Percentiles rank a stretch among this genome's conserved stretches.
Evolutionary conservation across 305 asterid species (phyloP).

Genomic region (Fraxinus baroniana): DNA sequence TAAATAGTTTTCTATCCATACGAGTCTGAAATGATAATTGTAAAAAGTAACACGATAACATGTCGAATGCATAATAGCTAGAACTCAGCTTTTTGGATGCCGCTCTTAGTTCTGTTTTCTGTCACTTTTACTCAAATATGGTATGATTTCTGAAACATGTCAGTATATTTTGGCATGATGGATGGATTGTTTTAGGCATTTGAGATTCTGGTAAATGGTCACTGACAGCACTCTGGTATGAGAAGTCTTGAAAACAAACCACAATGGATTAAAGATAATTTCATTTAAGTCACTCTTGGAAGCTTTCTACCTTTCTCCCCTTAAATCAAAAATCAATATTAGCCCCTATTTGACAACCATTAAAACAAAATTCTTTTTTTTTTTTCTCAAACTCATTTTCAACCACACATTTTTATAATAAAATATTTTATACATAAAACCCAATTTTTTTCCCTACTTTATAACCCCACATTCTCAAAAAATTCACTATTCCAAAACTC

Average conservation of each 20-base stretch:
- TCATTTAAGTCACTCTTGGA: constrained; percentile 3
- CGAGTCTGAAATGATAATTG: background rate
- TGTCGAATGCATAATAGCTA: constrained; percentile 4
- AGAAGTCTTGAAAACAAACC: constrained; percentile 9
- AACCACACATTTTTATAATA: no score
- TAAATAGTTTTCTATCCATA: background rate
- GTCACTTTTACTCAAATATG: background rate
- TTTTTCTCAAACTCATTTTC: background rate
- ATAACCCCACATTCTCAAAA: background rate
- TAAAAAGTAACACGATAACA: background rate
- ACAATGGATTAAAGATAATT: background rate
- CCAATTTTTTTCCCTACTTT: background rate
- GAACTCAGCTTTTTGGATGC: background rate
- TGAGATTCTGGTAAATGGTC: constrained; percentile 10
- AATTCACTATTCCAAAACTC: background rate
- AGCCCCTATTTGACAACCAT: background rate
- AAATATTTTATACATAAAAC: background rate
- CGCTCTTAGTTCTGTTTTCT: background rate
- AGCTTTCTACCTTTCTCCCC: constrained; percentile 1
- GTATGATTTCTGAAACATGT: background rate
- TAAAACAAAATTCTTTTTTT: no score
- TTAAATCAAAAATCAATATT: background rate
- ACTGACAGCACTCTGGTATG: background rate
- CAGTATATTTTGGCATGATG: background rate
- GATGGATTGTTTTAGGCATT: constrained; percentile 8